These are phyloP conservation scores for Aphanomyces euteiches DNA, from an alignment of 352 stramenopile species.

Conservation along the genomic window DNA sequence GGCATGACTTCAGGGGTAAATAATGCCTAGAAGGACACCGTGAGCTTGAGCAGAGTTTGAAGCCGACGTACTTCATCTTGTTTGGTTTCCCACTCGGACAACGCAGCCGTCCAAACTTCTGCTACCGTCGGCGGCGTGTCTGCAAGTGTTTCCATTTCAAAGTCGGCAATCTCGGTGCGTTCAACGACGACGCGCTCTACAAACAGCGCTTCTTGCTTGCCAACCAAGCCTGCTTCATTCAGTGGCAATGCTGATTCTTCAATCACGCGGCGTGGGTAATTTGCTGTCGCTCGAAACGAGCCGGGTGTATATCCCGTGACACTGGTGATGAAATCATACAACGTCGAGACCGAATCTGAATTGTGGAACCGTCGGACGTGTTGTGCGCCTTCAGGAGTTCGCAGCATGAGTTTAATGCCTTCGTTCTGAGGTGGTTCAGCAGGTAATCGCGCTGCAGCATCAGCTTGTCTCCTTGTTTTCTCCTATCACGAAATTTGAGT, in stretches of 20 bases:
- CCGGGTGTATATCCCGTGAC: not conserved
- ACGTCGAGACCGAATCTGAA: not conserved
- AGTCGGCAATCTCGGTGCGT: constrained; percentile 29
- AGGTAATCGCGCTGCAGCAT: not conserved
- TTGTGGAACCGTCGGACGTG: constrained; percentile 42
- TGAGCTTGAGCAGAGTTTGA: not conserved
- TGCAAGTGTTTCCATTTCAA: constrained; percentile 11
- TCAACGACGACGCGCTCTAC: constrained; percentile 41
- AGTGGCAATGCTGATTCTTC: constrained; percentile 42
- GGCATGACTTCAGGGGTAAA: constrained; percentile 38
- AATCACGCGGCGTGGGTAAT: constrained; percentile 63
- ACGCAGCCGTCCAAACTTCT: constrained; percentile 44
- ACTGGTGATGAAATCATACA: constrained; percentile 19
- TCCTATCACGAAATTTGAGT: constrained; percentile 1
- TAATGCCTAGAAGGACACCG: constrained; percentile 33
- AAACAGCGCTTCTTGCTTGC: constrained; percentile 65
- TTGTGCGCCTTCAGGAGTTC: constrained; percentile 47
- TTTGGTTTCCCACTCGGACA: constrained; percentile 41
- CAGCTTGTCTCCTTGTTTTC: not conserved
- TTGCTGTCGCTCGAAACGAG: constrained; percentile 31
- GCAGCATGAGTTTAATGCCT: constrained; percentile 45
- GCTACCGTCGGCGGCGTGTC: not conserved
- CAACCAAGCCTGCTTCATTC: constrained; percentile 49
- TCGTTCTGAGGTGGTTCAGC: not conserved
- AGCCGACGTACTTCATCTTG: constrained; percentile 43